Percentiles rank a stretch among this genome's conserved stretches.
These are phyloP conservation scores for Picea abies DNA, from an alignment of 83 land plant species.

Conservation along the genomic window DNA sequence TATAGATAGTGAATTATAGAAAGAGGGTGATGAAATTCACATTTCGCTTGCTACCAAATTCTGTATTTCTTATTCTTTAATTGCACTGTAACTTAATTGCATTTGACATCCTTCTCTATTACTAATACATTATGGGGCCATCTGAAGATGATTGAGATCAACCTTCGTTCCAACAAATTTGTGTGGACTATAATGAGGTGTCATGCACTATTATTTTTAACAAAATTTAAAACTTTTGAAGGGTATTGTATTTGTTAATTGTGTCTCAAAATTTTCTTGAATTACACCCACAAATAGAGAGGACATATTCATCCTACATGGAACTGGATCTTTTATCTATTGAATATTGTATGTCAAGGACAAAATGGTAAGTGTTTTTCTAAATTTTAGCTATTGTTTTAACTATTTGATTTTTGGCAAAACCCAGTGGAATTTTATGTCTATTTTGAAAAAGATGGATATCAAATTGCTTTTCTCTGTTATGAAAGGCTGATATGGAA, in stretches of 20 bases:
- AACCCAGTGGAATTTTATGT: background rate
- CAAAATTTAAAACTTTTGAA: background rate
- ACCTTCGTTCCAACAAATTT: conserved; percentile 90
- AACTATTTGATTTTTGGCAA: background rate
- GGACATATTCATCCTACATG: conserved; percentile 82
- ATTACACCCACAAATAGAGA: conserved; percentile 83
- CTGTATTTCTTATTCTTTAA: conserved; percentile 9
- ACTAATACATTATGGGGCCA: background rate
- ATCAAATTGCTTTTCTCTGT: background rate
- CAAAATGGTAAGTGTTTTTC: conserved; percentile 70
- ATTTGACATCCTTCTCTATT: background rate
- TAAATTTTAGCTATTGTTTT: background rate
- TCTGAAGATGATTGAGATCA: conserved; percentile 79
- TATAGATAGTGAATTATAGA: too few relatives aligned
- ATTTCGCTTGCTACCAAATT: background rate
- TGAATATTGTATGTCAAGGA: conserved; percentile 93
- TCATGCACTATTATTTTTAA: background rate
- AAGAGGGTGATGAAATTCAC: background rate
- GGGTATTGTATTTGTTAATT: background rate
- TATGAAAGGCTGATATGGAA: background rate
- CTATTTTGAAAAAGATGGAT: background rate
- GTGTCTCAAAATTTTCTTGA: background rate
- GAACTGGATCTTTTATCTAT: conserved; percentile 76
- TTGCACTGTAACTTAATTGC: too few relatives aligned
- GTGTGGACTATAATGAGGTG: conserved; percentile 93